Evolutionary conservation across 768 basidiomycete genomes (phyloP), one percentile per base, ranked within the genome.

Genomic region (Cystobasidium ongulense): DNA sequence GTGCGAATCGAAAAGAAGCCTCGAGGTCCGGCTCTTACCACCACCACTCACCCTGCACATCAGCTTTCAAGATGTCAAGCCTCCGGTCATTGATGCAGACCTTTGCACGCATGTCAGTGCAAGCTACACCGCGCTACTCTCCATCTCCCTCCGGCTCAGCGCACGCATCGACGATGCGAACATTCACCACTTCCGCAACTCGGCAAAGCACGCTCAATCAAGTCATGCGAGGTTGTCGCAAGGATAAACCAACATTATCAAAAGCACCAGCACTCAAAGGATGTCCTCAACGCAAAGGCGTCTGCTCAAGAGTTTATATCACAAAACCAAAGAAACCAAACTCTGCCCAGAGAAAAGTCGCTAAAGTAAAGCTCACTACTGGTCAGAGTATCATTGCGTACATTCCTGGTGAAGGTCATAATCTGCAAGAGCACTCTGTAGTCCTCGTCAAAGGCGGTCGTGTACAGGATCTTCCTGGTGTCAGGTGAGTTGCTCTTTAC

Each of bases 401-500:
- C 81, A 92, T 98, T 73, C 90, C 89, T 54, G 96, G 96, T 78
- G 96, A 98, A 80, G 96, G 96, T 0, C 95, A 98, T 81, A 97
- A 96, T 80, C 81, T 98, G 78, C 96, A 98, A 83, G 96, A 98
- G 81, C 96, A 99, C 79, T 90, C 89, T 81, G 95, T 98, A 2
- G 93, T 98, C 0, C 81, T 97, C 53, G 87, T 98, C n/a, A 84
- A 94, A 78, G 96, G 96, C 3, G 96, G 96, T 17, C 87, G 92
- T 82, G 89, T 92, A 0, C 94, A 97, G 84, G 96, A 99, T 88
- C 85, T 98, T 81, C 95, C 95, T 41, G 94, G 96, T 86, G 91
- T 97, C 33, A 88, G 90, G 96, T 96, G 77, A 64, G 87, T 76
- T 1, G n/a, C 4, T 23, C 21, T 8, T 35, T 11, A 25, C 11